Base-by-base conservation (phyloP, 129 eudicot genomes). In the Arctium minus region DNA sequence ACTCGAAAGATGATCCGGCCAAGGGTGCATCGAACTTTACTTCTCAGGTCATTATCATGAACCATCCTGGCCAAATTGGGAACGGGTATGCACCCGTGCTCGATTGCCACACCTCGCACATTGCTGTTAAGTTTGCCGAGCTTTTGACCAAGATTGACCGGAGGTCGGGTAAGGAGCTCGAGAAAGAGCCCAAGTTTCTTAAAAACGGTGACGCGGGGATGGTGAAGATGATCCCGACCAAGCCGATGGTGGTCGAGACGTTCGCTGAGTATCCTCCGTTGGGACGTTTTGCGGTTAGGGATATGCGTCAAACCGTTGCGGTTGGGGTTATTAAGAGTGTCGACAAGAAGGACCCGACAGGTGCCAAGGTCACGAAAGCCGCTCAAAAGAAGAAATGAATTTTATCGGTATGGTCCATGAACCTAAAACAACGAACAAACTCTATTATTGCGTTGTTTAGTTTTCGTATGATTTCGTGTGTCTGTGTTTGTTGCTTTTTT, bases 121-220 rank as follows among this genome's bases (percentile, higher is more conserved):
- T 80, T 50, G 83, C 83, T 9, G 83, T 80, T 27, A 80, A 80
- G 83, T 80, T 80, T 71, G 33, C 71, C 13, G 83, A 80, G 77
- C 33, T 80, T 13, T 42, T 80, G 56, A 80, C 83, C 11, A 80
- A 80, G 83, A 80, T 80, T 71, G 83, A 80, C 48, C 31, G 83
- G 13, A 80, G 83, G 83, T 80, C 83, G 32, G 83, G 83, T n/a
- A 80, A 80, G 83, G 83, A 80, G 78, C 76, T 80, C 9, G 83
- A 80, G 71, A 80, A 80, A 68, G 83, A 80, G 30, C 83, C 83
- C 37, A 80, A 80, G 83, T 80, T 80, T 64, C 65, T 80, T 1
- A 80, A 80, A 70, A 80, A 80, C 33, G 83, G 83, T 70, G 80
- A 81, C 46, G 76, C 85, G 3, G 74, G 74, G 18, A 72, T 68